Evolutionary conservation across 2,329 filamentous ascomycete genomes (phyloP), one percentile per base, ranked within the genome.

Genomic region (Penicillium sp.): DNA sequence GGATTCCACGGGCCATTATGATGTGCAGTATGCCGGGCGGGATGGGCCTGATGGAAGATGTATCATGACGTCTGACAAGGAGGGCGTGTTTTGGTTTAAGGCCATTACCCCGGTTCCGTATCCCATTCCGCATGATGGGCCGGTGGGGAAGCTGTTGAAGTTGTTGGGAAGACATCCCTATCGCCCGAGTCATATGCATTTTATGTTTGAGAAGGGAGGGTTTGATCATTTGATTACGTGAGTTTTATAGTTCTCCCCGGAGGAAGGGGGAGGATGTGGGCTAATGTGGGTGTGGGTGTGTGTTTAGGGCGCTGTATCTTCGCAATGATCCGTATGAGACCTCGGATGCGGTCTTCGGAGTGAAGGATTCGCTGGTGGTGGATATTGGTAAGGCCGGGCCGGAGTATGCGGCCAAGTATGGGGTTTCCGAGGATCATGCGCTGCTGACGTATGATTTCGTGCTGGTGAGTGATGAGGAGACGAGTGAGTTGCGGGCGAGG

Each of bases 41-140:
- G 68, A 76, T 7, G 76, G 74, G 2, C 84, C 86, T 0, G 85
- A 88, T 70, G 86, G 87, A 41, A 75, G 87, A 35, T 86, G 84
- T 49, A 76, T 91, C 50, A 77, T 88, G 74, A 70, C 70, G 37
- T 85, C 77, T 53, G 87, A 91, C 58, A 73, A 77, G 0, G 73
- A 88, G 32, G 91, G 90, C 0, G 63, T 76, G 1, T 93, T 95
- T 65, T 94, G 85, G 83, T 95, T 94, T 73, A 83, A 82, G 61
- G 87, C 84, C 0, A 88, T 95, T 64, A 83, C 84, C 52, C 89
- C 89, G 0, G 88, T 95, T 51, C 82, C 84, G 46, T 95, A 95
- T 69, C 84, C 87, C 0, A 91, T 94, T 61, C 87, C 88, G 1
- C 77, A 87, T 60, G 88, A 95, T 68, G 87, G 87, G 9, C 88